A percentile compares a stretch with the other conserved stretches of the same genome.
Evolutionary conservation across 345 rosid genomes (phyloP).

Genomic region (Iberis pinnata): DNA sequence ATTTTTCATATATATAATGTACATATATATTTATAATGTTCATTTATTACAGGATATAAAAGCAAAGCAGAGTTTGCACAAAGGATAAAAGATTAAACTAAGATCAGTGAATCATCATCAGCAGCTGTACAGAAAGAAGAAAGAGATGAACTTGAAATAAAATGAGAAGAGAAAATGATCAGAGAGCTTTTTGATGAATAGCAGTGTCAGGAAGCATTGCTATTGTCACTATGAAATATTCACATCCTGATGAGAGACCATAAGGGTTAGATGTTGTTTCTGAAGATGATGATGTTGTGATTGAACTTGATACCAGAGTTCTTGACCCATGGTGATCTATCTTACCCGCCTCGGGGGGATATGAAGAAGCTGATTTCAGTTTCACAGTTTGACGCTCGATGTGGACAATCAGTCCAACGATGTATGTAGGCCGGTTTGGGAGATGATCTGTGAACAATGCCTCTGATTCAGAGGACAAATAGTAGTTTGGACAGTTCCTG

Average conservation of each 20-base stretch:
- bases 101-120: slow-evolving; percentile 31
- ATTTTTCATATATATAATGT: too few species aligned
- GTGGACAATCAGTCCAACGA: slow-evolving; percentile 89
- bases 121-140: slow-evolving; percentile 43
- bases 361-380: slow-evolving; percentile 34
- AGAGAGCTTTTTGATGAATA: slow-evolving; percentile 76
- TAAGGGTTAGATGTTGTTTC: slow-evolving; percentile 57
- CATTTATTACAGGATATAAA: slow-evolving; percentile 18
- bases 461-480: slow-evolving; percentile 86
- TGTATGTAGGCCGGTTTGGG: slow-evolving; percentile 69
- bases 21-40: background rate
- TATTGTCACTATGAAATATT: slow-evolving; percentile 85
- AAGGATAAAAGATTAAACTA: slow-evolving; percentile 35
- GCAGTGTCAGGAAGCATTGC: slow-evolving; percentile 93
- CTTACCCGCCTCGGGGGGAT: slow-evolving; percentile 37
- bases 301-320: slow-evolving; percentile 45
- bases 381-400: slow-evolving; percentile 77
- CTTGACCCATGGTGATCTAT: slow-evolving; percentile 34
- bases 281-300: slow-evolving; percentile 16
- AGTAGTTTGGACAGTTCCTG: slow-evolving; percentile 62
- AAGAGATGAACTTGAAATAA: slow-evolving; percentile 22
- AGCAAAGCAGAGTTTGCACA: slow-evolving; percentile 32
- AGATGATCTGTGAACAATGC: slow-evolving; percentile 83
- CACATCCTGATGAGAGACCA: slow-evolving; percentile 75
- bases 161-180: slow-evolving; percentile 40